phyloP scores from a whole-genome alignment of 179 eudicot genomes.

The Pouteria campechiana region DNA sequence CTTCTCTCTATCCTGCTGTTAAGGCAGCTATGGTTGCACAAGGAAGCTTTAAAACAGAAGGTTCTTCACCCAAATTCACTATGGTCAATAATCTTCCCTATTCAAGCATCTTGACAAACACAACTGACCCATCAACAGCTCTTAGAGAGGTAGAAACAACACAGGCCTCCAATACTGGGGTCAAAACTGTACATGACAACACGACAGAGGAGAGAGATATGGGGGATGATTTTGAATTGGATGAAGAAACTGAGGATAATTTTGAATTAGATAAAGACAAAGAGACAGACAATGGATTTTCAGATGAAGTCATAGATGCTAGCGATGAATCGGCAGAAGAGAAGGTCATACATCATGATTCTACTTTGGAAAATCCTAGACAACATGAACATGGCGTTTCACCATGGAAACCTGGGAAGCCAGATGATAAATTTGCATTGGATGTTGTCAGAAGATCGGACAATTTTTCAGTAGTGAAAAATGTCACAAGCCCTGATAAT shows the following conservation, averaged over 20 bases:
- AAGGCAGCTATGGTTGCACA: neutral
- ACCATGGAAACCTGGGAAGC: neutral
- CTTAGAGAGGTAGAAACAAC: neutral
- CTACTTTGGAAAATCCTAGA: neutral
- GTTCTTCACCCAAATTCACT: neutral
- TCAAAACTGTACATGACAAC: neutral
- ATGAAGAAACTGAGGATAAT: neutral
- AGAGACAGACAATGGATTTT: neutral
- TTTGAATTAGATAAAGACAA: neutral
- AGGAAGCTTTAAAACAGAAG: neutral
- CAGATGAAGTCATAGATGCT: neutral
- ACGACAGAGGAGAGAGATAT: no score
- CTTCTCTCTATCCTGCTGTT: conserved; percentile 3
- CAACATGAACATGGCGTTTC: neutral
- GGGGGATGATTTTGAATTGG: no score
- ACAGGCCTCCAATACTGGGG: neutral
- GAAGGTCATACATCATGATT: neutral
- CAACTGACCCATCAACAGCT: neutral
- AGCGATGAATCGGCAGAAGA: neutral
- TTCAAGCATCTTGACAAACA: neutral
- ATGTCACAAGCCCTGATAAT: conserved; percentile 1
- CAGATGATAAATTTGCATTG: conserved; percentile 7
- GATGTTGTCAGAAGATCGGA: neutral
- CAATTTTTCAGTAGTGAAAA: conserved; percentile 6
- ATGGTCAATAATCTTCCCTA: no score